These are phyloP conservation scores for Calonectria honghensis DNA, from an alignment of 2,329 filamentous ascomycete genomes.

Conservation along the genomic window DNA sequence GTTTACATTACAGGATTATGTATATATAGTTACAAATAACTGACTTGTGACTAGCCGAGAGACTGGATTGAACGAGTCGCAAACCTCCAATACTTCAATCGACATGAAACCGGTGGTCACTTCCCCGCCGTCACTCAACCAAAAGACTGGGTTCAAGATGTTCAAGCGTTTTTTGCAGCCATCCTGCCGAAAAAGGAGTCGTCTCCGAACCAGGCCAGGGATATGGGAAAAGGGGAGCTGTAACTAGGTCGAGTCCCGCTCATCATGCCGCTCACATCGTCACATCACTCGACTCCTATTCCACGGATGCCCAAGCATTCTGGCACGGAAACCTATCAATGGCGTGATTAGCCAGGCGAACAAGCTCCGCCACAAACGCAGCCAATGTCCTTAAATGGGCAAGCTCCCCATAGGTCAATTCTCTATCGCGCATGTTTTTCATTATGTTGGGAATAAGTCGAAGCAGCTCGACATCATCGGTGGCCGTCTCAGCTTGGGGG, in stretches of 20 bases:
- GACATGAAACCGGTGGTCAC: not conserved
- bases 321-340: slow-evolving; percentile 2
- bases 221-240: not conserved
- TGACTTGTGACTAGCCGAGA: not conserved
- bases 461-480: not conserved
- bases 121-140: not conserved
- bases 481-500: not conserved
- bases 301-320: not conserved
- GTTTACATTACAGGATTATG: not conserved
- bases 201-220: not conserved
- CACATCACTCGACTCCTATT: not conserved
- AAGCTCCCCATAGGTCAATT: slow-evolving; percentile 6
- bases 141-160: not conserved
- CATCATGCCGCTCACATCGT: not conserved
- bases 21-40: not conserved
- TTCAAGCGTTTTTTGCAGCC: not conserved
- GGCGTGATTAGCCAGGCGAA: slow-evolving; percentile 8
- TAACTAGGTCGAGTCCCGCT: not conserved
- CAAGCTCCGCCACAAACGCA: slow-evolving; percentile 11
- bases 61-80: not conserved
- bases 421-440: not conserved
- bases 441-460: not conserved
- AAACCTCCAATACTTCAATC: not conserved
- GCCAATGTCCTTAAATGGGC: not conserved
- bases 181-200: not conserved